A percentile compares a stretch with the other conserved stretches of the same genome.
phyloP scores from a whole-genome alignment of 2,329 filamentous ascomycete genomes.

The Colletotrichum cuscutae region DNA sequence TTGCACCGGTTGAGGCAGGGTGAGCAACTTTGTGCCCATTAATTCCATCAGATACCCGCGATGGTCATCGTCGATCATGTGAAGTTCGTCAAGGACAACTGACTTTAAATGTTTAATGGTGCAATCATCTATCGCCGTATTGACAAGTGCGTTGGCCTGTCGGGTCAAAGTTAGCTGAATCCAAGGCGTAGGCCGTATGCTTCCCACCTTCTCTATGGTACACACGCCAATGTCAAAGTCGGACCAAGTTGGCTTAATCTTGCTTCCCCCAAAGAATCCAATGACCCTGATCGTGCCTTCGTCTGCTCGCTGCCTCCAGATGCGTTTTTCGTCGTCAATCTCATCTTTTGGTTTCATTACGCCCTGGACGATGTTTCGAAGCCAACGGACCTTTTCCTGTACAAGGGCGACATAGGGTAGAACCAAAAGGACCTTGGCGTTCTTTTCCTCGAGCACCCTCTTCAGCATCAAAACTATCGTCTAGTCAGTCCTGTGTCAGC shows the following conservation, averaged over 20 bases:
- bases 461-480: constrained; percentile 75
- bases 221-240: constrained; percentile 84
- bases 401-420: constrained; percentile 83
- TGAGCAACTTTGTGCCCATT: constrained; percentile 78
- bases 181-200: background rate
- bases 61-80: constrained; percentile 82
- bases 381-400: constrained; percentile 81
- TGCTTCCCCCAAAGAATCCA: constrained; percentile 81
- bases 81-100: constrained; percentile 81
- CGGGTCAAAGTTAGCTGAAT: constrained; percentile 2
- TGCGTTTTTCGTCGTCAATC: constrained; percentile 47
- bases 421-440: constrained; percentile 76
- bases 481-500: constrained; percentile 17
- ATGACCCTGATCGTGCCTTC: constrained; percentile 72
- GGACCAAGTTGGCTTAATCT: constrained; percentile 72
- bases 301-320: constrained; percentile 66
- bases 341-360: constrained; percentile 56
- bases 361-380: constrained; percentile 73
- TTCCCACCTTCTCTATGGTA: constrained; percentile 76
- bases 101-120: constrained; percentile 71
- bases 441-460: constrained; percentile 70
- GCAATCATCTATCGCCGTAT: constrained; percentile 77
- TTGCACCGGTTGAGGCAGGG: constrained; percentile 73
- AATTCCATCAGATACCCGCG: constrained; percentile 81
- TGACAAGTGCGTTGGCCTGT: constrained; percentile 79